Evolutionary conservation across 495 filamentous ascomycete genomes (phyloP), one percentile per base, ranked within the genome.

Genomic region (Geopyxis carbonaria): DNA sequence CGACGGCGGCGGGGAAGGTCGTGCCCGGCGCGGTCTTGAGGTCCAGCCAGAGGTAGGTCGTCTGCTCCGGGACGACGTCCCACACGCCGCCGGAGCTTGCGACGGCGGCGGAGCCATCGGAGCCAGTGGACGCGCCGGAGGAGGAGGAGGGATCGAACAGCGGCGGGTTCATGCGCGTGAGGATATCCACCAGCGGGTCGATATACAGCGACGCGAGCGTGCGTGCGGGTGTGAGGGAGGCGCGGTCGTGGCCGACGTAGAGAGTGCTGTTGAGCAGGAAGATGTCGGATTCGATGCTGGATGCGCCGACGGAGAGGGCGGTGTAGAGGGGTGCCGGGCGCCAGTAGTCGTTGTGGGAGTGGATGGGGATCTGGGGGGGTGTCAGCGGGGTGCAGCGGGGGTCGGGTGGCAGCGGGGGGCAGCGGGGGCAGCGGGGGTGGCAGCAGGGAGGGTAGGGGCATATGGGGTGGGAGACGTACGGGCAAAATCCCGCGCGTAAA

Each of bases 341-440:
- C 75, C 74, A 92, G 59, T 92, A 92, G 61, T 93, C 85, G 53
- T 93, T 93, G 58, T 93, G 85, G 0, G 80, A 87, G 57, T 80
- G 70, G 34, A 54, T 14, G 2, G 30, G 43, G 38, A 51, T 54
- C 51, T 54, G 27, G 31, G 25, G 23, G 10, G n/a, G n/a, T n/a
- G n/a, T n/a, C n/a, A n/a, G n/a, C n/a, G n/a, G n/a, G n/a, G n/a
- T 8, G n/a, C 18, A 34, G 31, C 31, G 8, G n/a, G 7, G 10
- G 31, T 15, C 31, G 10, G 6, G 7, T n/a, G n/a, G 11, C 4
- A 11, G 14, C 10, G 18, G 31, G 19, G 25, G 3, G 25, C n/a
- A n/a, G 5, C 24, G 63, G 55, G 44, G 16, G 21, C 1, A 31
- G 8, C 27, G 9, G 2, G 25, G n/a, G 8, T 6, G 22, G 8